Base-by-base conservation (phyloP, 2,329 filamentous ascomycete genomes). In the Phaeosphaeriaceae sp. region DNA sequence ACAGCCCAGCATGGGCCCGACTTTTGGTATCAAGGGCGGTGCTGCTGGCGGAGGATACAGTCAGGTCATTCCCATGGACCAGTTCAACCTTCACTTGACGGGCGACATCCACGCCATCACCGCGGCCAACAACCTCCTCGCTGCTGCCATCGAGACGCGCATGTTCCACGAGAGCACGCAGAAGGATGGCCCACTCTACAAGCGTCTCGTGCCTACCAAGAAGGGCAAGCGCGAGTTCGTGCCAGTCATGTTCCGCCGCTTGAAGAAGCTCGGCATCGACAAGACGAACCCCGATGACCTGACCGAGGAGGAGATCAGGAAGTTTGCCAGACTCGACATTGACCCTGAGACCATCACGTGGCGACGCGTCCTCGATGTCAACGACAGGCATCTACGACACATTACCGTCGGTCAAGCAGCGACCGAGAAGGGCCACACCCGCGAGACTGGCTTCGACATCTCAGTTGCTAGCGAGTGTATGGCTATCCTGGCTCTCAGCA, bases 1-100 rank as follows among this genome's bases (percentile, higher is more conserved):
- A 60, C 95, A 99, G 78, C 95, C 95, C 52, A 97, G 93, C 71
- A 95, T 98, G 82, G 95, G 95, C 4, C 95, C 95, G 56, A 99
- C 95, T 0, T 99, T 99, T 77, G 95, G 95, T 73, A 98, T 99
- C 85, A 99, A 99, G 85, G 95, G 95, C 63, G 95, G 95, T 72
- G 95, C 95, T 59, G 95, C 95, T 56, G 95, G 95, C 72, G 95
- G 95, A 78, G 95, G 95, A 42, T 99, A 98, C 87, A 97, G 93
- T 78, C 95, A 99, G 79, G 95, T 99, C 74, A 98, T 99, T 71
- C 95, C 95, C 59, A 99, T 99, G 95, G 95, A 99, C 72, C 95
- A 99, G 79, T 99, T 99, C 84, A 99, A 99, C 81, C 84, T 99
- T 75, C 95, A 99, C 79, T 82, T 99, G 72, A 99, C 95, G 55